Evolutionary conservation across 495 filamentous ascomycete genomes (phyloP).

Genomic region (Jackrogersella multiformis): DNA sequence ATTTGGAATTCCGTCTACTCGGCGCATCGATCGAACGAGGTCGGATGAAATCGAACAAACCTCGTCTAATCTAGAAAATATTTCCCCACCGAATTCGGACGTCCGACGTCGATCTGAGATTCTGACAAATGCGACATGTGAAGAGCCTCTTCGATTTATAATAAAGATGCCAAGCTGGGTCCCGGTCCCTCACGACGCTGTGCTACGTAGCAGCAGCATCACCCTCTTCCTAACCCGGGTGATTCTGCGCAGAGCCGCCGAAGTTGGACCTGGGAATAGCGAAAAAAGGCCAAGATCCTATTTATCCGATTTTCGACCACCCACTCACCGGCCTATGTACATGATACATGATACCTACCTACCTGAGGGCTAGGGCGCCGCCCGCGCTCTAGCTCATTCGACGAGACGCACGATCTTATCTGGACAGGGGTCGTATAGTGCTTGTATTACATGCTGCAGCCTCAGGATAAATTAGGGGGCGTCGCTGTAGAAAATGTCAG

Average conservation of each 20-base stretch:
- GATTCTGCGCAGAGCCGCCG: slow-evolving; percentile 35
- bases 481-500: slow-evolving; percentile 25
- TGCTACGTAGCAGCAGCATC: slow-evolving; percentile 24
- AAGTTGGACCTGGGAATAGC: slow-evolving; percentile 33
- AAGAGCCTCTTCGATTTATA: slow-evolving; percentile 42
- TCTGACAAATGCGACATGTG: slow-evolving; percentile 40
- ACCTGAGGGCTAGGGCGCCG: too few species aligned
- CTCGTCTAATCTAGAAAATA: neutral
- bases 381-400: slow-evolving; percentile 14
- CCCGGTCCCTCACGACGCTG: neutral
- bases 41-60: neutral
- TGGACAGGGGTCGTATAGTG: slow-evolving; percentile 26
- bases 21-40: slow-evolving; percentile 17
- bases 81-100: slow-evolving; percentile 21
- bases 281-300: slow-evolving; percentile 28
- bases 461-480: slow-evolving; percentile 40
- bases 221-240: slow-evolving; percentile 20
- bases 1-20: slow-evolving; percentile 3
- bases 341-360: slow-evolving; percentile 14
- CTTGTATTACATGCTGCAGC: slow-evolving; percentile 34
- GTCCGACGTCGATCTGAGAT: slow-evolving; percentile 23
- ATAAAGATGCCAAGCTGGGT: slow-evolving; percentile 28
- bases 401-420: slow-evolving; percentile 25
- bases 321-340: neutral
- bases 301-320: slow-evolving; percentile 36